Evolutionary conservation across 2,329 filamentous ascomycete genomes (phyloP).

Genomic region (Fusarium sp.): DNA sequence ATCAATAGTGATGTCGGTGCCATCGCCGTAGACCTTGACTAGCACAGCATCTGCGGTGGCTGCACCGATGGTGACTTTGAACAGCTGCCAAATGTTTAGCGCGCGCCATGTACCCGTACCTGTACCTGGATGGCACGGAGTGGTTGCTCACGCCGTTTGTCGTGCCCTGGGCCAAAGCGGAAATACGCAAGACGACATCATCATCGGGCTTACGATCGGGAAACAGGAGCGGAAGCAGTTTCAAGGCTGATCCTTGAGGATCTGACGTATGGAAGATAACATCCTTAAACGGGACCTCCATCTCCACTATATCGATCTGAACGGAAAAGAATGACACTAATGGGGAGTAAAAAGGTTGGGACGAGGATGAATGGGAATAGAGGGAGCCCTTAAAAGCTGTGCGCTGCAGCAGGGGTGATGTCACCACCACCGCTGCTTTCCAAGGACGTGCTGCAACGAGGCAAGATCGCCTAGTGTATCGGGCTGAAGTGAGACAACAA

Average conservation of each 20-base stretch:
- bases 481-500: constrained; percentile 20
- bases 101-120: neutral
- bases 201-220: neutral
- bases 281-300: constrained; percentile 34
- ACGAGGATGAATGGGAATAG: neutral
- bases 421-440: neutral
- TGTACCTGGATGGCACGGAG: neutral
- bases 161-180: constrained; percentile 36
- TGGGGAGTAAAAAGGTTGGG: neutral
- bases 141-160: constrained; percentile 40
- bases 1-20: constrained; percentile 43
- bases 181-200: constrained; percentile 13
- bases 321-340: neutral
- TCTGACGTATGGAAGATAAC: constrained; percentile 31
- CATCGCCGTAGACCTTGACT: constrained; percentile 44
- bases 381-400: constrained; percentile 5
- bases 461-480: constrained; percentile 7
- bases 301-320: constrained; percentile 9
- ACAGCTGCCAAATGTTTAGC: constrained; percentile 33
- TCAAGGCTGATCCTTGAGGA: constrained; percentile 23
- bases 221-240: constrained; percentile 30
- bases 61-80: constrained; percentile 29
- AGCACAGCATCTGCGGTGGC: constrained; percentile 18
- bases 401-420: neutral
- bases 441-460: neutral